Conservation (phyloP, 2,329 filamentous ascomycete species). For the Pseudonectria foliicola region DNA sequence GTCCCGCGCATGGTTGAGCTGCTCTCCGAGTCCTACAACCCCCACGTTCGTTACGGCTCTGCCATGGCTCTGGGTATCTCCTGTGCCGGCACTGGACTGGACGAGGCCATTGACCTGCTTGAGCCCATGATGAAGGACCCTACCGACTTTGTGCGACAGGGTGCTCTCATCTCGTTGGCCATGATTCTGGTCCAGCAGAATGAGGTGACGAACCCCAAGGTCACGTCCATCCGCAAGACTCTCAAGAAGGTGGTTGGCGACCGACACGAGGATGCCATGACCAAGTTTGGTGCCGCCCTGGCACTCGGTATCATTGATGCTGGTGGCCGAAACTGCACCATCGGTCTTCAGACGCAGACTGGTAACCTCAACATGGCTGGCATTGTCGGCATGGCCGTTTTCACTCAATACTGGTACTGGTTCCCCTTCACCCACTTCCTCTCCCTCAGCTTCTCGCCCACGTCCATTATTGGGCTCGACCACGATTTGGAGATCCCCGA, state of each 20-base stretch:
- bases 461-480: slow-evolving; percentile 89
- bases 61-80: slow-evolving; percentile 98
- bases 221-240: slow-evolving; percentile 81
- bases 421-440: slow-evolving; percentile 98
- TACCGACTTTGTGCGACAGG: slow-evolving; percentile 95
- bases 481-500: slow-evolving; percentile 87
- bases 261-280: slow-evolving; percentile 97
- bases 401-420: slow-evolving; percentile 99
- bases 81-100: slow-evolving; percentile 89
- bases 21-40: slow-evolving; percentile 96
- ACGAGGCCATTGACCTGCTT: slow-evolving; percentile 91
- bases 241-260: slow-evolving; percentile 91
- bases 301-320: slow-evolving; percentile 97
- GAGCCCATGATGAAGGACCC: slow-evolving; percentile 99
- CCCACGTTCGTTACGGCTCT: slow-evolving; percentile 93
- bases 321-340: slow-evolving; percentile 96
- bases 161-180: slow-evolving; percentile 83
- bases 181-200: slow-evolving; percentile 99
- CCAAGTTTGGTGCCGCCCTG: slow-evolving; percentile 92
- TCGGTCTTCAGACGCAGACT: slow-evolving; percentile 93
- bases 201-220: slow-evolving; percentile 97
- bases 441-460: slow-evolving; percentile 92
- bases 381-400: slow-evolving; percentile 95
- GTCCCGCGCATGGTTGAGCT: slow-evolving; percentile 98
- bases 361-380: slow-evolving; percentile 98